Percentiles rank a stretch among this genome's conserved stretches.
Conservation (phyloP, 2,329 filamentous ascomycete genomes). For the Colletotrichum tropicale region DNA sequence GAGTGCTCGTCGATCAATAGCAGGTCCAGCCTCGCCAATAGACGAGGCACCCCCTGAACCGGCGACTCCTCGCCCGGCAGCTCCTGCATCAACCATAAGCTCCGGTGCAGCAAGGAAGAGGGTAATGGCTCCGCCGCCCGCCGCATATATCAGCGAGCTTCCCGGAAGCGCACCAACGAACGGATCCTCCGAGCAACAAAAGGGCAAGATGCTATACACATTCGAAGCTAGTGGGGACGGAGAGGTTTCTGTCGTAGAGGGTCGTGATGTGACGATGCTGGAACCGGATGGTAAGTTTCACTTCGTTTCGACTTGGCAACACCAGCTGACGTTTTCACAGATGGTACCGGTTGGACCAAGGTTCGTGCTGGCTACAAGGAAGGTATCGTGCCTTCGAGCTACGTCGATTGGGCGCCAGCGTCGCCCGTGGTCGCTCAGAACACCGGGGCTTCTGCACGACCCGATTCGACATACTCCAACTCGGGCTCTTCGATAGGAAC, state of each 20-base stretch:
- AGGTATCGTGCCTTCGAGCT: conserved; percentile 86
- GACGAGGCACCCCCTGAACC: conserved; percentile 49
- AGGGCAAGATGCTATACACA: conserved; percentile 86
- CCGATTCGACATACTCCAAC: conserved; percentile 78
- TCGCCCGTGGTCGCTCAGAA: conserved; percentile 49
- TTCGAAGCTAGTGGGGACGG: conserved; percentile 84
- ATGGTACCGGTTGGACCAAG: conserved; percentile 91
- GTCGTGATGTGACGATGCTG: conserved; percentile 76
- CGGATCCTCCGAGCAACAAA: conserved; percentile 57
- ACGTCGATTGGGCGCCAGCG: conserved; percentile 70
- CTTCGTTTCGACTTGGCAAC: background rate
- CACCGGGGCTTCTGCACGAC: conserved; percentile 59
- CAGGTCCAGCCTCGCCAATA: conserved; percentile 55
- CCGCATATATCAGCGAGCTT: conserved; percentile 76
- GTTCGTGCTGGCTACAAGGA: conserved; percentile 77
- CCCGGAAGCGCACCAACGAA: conserved; percentile 57
- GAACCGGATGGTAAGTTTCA: conserved; percentile 82
- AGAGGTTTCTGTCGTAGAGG: conserved; percentile 81
- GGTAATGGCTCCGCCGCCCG: conserved; percentile 85
- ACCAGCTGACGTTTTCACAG: conserved; percentile 46
- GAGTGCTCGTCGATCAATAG: conserved; percentile 77
- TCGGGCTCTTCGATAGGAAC: conserved; percentile 70
- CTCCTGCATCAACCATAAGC: conserved; percentile 18
- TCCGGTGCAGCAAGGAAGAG: conserved; percentile 57
- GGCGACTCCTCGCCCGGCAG: conserved; percentile 30